Conservation (phyloP, 75 land plant genomes). For the Sequoiadendron giganteum region DNA sequence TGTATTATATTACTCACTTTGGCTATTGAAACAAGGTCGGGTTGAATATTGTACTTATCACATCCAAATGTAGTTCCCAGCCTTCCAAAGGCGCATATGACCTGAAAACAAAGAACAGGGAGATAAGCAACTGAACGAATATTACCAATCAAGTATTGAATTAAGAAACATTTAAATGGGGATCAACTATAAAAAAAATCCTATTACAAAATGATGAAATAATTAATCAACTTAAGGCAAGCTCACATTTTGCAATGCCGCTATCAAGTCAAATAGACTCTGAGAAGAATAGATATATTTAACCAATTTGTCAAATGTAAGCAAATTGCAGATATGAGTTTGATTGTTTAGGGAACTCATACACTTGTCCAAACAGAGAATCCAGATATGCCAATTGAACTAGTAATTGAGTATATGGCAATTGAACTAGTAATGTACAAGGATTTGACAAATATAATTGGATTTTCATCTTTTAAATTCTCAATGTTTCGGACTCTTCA, state of each 20-base stretch:
- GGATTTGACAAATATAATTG: not conserved
- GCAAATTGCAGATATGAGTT: not conserved
- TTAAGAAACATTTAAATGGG: not conserved
- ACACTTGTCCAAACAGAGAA: not conserved
- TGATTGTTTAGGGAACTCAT: not conserved
- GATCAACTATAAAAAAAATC: not conserved
- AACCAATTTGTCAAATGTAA: not conserved
- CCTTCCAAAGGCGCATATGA: slow-evolving; percentile 98
- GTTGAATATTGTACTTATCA: slow-evolving; percentile 87
- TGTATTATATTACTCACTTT: slow-evolving; percentile 51
- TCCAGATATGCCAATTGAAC: too few relatives aligned
- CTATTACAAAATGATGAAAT: not conserved
- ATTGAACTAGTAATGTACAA: too few relatives aligned
- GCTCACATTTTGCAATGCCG: not conserved
- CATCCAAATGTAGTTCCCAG: slow-evolving; percentile 97
- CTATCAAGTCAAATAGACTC: not conserved
- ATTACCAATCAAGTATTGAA: not conserved
- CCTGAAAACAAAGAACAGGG: slow-evolving; percentile 31
- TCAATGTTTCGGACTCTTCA: not conserved
- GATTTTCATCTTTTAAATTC: not conserved
- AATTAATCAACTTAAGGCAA: not conserved
- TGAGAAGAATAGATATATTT: not conserved
- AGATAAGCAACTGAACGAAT: not conserved
- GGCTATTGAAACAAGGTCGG: slow-evolving; percentile 93
- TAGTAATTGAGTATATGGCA: too few relatives aligned